Base-by-base conservation (phyloP, 208 protist genomes). In the Tritrichomonas musculus region DNA sequence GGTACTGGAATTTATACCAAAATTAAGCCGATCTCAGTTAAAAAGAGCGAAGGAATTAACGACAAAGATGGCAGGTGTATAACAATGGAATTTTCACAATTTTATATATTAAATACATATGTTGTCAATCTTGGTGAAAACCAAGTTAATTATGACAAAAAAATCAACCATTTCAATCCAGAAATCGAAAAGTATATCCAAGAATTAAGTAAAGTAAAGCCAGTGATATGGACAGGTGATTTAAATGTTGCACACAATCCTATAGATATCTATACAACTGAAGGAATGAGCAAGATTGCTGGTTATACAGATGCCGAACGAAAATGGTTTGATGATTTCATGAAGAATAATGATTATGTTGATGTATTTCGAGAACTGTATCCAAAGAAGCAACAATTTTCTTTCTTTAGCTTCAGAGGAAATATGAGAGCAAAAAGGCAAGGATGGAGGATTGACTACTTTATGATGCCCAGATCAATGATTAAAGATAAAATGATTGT, bases 151-250 rank as follows among this genome's bases (percentile, higher is more conserved):
- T 36, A 47, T 50, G 2, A 64, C 27, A 33, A 69, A 1, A 92
- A 69, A 49, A 47, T 92, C 33, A 50, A 92, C 1, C 27, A 33
- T 27, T 92, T 30, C 9, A 69, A 92, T 92, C 55, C 50, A 92
- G 30, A 92, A 36, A 92, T 92, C 0, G 55, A 53, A 50, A 92
- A 47, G 4, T 41, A 72, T 50, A 72, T 92, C 11, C 1, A 50
- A 73, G 33, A 66, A 22, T 44, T 92, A 3, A 64, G 41, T 13
- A 69, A 64, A 49, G 72, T 73, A 41, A 92, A 92, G 27, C 49
- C 55, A n/a, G 88, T 92, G 0, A 92, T 92, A 30, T 92, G 88
- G 88, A 92, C 88, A 57, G 88, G 88, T 44, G 88, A 92, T 72
- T 49, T 92, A 33, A 92, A 92, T 64, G 88, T 92, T 33, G 88